Evolutionary conservation across 192 early-diverging fungal species (phyloP).

Genomic region (Backusella sp.): DNA sequence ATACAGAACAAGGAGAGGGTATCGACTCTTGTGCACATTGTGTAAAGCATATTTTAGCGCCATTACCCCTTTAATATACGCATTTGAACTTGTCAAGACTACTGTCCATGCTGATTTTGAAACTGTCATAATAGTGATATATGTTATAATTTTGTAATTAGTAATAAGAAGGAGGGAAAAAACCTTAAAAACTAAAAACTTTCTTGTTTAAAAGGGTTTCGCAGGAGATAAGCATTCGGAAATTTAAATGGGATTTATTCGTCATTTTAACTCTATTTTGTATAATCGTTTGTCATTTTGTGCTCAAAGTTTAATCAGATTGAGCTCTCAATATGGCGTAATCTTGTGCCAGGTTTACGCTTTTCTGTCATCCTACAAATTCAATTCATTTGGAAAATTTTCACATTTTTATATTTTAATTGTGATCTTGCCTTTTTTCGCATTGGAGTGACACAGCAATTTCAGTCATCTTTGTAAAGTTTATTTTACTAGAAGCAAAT

Average conservation of each 20-base stretch:
- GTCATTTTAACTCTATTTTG: not conserved
- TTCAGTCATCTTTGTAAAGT: not conserved
- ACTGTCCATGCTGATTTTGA: slow-evolving; percentile 23
- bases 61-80: slow-evolving; percentile 23
- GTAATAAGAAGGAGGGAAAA: not conserved
- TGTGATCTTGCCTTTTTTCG: not conserved
- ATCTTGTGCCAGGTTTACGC: not conserved
- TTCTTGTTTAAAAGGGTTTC: not conserved
- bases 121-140: not conserved
- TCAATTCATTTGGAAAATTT: not conserved
- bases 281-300: not conserved
- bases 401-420: not conserved
- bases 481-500: not conserved
- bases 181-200: not conserved
- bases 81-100: slow-evolving; percentile 19
- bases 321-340: not conserved
- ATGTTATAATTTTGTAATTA: not conserved
- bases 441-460: not conserved
- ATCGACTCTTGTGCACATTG: slow-evolving; percentile 18
- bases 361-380: not conserved
- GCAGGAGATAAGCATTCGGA: not conserved
- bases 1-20: slow-evolving; percentile 37
- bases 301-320: not conserved
- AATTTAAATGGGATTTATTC: not conserved
- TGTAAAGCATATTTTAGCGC: slow-evolving; percentile 15